Conservation (phyloP, 352 stramenopile species). For the Pelagophyceae sp. region DNA sequence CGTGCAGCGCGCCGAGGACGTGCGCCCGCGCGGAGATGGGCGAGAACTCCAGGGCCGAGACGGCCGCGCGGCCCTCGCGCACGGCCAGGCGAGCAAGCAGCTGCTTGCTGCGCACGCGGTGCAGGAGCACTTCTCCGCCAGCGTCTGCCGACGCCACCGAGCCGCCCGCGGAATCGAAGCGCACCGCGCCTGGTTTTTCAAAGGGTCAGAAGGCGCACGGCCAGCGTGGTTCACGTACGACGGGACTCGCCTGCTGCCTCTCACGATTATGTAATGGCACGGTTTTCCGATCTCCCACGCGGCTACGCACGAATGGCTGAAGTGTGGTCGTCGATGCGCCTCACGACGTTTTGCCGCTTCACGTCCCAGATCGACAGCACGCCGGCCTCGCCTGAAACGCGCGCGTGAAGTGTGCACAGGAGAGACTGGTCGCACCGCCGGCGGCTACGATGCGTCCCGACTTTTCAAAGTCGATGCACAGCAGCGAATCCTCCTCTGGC, state of each 20-base stretch:
- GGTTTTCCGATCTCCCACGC: too few species aligned
- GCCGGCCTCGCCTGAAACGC: conserved; percentile 1
- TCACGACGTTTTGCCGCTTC: background rate
- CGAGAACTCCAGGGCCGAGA: background rate
- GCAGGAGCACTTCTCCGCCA: background rate
- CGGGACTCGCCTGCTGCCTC: too few species aligned
- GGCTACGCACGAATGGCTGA: background rate
- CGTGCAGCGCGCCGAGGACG: background rate
- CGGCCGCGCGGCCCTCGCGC: background rate
- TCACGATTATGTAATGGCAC: too few species aligned
- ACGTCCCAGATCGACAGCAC: background rate
- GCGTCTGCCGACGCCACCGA: background rate
- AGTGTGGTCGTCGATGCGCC: background rate
- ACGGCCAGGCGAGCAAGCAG: background rate
- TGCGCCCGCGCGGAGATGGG: background rate
- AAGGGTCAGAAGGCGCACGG: too few species aligned
- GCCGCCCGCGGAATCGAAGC: background rate
- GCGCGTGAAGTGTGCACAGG: too few species aligned
- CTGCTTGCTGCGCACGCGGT: background rate
- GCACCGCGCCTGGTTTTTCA: too few species aligned
- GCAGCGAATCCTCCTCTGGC: background rate
- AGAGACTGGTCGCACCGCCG: too few species aligned
- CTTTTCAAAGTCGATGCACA: conserved; percentile 4
- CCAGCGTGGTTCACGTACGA: too few species aligned
- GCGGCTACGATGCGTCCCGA: background rate